Evolutionary conservation across 805 yeast genomes (phyloP).

Genomic region (Clavispora santaluciae): DNA sequence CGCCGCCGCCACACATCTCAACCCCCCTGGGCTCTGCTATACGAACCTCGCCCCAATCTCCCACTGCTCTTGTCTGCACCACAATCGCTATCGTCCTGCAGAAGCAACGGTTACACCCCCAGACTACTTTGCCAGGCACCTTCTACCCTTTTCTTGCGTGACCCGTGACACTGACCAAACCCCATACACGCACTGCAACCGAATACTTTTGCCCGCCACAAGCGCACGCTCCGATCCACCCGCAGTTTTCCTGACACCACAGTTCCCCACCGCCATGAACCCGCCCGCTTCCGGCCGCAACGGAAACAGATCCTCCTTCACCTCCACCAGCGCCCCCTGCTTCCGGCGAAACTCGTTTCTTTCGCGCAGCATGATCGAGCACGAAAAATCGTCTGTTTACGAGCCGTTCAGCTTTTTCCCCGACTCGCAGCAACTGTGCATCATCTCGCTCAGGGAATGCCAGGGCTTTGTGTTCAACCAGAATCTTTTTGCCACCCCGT

Average conservation of each 20-base stretch:
- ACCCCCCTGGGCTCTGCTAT: no score
- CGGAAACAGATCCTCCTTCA: slow-evolving; percentile 23
- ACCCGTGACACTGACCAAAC: no score
- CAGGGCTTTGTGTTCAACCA: slow-evolving; percentile 79
- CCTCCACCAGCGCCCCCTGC: slow-evolving; percentile 46
- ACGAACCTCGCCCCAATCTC: neutral
- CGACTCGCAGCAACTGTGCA: slow-evolving; percentile 23
- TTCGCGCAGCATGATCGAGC: slow-evolving; percentile 51
- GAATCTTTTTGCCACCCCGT: slow-evolving; percentile 67
- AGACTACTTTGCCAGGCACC: neutral
- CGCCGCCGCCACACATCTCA: no score
- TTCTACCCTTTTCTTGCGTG: neutral
- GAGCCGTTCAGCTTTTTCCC: slow-evolving; percentile 36
- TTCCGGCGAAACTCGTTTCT: slow-evolving; percentile 53
- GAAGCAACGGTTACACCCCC: neutral
- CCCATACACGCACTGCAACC: no score
- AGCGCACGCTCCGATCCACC: neutral
- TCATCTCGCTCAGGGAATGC: slow-evolving; percentile 51
- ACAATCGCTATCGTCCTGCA: slow-evolving; percentile 2
- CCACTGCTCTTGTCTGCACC: neutral
- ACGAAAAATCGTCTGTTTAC: slow-evolving; percentile 52
- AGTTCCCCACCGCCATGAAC: no score
- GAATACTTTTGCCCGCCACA: no score
- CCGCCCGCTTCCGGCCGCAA: slow-evolving; percentile 4
- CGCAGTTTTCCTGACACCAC: no score